These are phyloP conservation scores for Nannizzia gypsea DNA, from an alignment of 2,329 filamentous ascomycete species.

Conservation along the genomic window DNA sequence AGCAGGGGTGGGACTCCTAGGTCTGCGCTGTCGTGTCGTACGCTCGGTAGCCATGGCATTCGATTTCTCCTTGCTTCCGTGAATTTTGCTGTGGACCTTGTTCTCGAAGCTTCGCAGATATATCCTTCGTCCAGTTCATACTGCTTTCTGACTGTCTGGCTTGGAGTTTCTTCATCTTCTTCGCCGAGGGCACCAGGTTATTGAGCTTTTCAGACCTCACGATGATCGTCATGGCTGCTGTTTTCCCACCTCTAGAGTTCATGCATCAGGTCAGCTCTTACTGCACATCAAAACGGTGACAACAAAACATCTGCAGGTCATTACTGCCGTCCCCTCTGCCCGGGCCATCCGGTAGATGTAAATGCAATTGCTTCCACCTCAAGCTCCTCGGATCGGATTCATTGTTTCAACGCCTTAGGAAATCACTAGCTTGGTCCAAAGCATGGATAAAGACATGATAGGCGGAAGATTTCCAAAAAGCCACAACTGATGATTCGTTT, in stretches of 20 bases:
- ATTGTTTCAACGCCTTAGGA: neutral
- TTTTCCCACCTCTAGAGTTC: neutral
- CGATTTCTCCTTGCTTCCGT: neutral
- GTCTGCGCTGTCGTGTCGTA: neutral
- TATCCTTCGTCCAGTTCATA: neutral
- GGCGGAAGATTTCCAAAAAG: neutral
- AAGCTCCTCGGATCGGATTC: neutral
- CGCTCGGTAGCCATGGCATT: neutral
- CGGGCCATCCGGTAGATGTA: neutral
- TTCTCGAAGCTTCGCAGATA: neutral
- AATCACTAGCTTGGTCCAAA: neutral
- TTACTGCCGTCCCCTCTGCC: neutral
- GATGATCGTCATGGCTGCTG: conserved; percentile 2
- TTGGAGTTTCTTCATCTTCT: conserved; percentile 2
- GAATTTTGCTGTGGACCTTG: neutral
- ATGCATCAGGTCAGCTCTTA: neutral
- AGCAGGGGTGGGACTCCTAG: neutral
- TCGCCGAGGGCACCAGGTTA: neutral
- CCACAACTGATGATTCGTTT: neutral
- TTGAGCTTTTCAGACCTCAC: neutral
- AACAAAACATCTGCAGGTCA: conserved; percentile 1
- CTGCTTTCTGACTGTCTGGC: neutral
- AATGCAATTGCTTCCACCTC: neutral
- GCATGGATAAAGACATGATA: neutral
- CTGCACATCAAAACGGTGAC: neutral